These are phyloP conservation scores for Annulohypoxylon stygium DNA, from an alignment of 495 filamentous ascomycete species.

Conservation along the genomic window DNA sequence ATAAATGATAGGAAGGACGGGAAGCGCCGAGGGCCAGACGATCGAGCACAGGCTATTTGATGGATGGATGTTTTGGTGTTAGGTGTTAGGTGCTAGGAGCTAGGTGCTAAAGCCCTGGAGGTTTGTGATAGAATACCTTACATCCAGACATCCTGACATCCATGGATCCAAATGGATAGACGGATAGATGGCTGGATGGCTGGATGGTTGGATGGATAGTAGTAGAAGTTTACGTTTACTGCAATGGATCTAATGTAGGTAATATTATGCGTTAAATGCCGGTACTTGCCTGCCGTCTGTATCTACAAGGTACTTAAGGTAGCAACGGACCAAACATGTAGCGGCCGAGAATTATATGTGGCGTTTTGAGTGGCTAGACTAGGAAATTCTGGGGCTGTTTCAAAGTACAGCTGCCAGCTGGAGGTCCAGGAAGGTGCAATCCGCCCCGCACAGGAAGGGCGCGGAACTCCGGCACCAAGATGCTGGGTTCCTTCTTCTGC, in stretches of 20 bases:
- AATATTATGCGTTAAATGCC: conserved; percentile 18
- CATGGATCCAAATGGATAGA: too few relatives aligned
- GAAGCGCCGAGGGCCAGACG: conserved; percentile 2
- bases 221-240: not conserved
- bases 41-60: conserved; percentile 24
- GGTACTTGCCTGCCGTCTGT: conserved; percentile 9
- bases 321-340: not conserved
- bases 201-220: too few relatives aligned
- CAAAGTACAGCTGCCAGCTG: conserved; percentile 5
- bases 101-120: not conserved
- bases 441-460: conserved; percentile 26
- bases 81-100: too few relatives aligned
- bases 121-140: not conserved
- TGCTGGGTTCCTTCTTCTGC: conserved; percentile 40
- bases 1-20: not conserved
- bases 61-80: not conserved
- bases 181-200: too few relatives aligned
- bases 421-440: conserved; percentile 28
- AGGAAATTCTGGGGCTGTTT: conserved; percentile 6
- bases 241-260: conserved; percentile 8
- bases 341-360: conserved; percentile 4
- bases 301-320: conserved; percentile 1
- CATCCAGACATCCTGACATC: too few relatives aligned
- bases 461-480: conserved; percentile 45
- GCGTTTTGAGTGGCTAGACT: conserved; percentile 39